These are phyloP conservation scores for Alternaria sp. DNA, from an alignment of 2,329 filamentous ascomycete species.

Conservation along the genomic window DNA sequence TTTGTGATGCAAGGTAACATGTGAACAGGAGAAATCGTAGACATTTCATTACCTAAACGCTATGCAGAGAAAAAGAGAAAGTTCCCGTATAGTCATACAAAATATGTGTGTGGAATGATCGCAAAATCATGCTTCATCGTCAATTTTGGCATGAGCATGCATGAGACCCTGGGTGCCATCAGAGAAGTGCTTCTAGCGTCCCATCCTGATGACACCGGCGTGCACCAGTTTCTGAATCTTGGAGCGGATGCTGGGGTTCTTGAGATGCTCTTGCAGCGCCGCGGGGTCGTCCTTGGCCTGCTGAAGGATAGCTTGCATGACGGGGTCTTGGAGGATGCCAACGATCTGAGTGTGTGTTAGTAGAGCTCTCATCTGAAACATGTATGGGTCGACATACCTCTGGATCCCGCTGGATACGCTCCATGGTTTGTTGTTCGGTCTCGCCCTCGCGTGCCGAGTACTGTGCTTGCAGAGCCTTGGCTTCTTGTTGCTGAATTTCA, in stretches of 20 bases:
- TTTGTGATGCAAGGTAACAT: too few relatives aligned
- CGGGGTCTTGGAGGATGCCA: slow-evolving; percentile 88
- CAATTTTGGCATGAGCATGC: not conserved
- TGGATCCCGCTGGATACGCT: slow-evolving; percentile 86
- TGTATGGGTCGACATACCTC: slow-evolving; percentile 67
- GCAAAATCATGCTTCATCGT: not conserved
- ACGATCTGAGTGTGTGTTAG: slow-evolving; percentile 69
- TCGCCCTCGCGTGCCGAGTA: slow-evolving; percentile 91
- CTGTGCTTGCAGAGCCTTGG: slow-evolving; percentile 90
- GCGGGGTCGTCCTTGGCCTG: slow-evolving; percentile 94
- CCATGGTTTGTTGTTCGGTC: slow-evolving; percentile 93
- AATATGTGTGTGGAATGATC: not conserved
- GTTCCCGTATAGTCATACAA: not conserved
- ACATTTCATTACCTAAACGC: slow-evolving; percentile 23
- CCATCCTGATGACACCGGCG: slow-evolving; percentile 87
- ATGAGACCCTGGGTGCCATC: not conserved
- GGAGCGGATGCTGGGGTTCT: slow-evolving; percentile 80
- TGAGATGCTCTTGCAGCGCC: slow-evolving; percentile 96
- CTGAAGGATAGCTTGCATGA: slow-evolving; percentile 97
- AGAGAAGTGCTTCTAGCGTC: slow-evolving; percentile 51
- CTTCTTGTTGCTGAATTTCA: slow-evolving; percentile 92
- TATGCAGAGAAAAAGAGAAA: slow-evolving; percentile 17
- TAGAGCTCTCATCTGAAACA: not conserved
- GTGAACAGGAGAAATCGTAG: not conserved
- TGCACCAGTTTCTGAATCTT: slow-evolving; percentile 96